Evolutionary conservation across 139 green algal genomes (phyloP).

Genomic region (Volvox africanus): DNA sequence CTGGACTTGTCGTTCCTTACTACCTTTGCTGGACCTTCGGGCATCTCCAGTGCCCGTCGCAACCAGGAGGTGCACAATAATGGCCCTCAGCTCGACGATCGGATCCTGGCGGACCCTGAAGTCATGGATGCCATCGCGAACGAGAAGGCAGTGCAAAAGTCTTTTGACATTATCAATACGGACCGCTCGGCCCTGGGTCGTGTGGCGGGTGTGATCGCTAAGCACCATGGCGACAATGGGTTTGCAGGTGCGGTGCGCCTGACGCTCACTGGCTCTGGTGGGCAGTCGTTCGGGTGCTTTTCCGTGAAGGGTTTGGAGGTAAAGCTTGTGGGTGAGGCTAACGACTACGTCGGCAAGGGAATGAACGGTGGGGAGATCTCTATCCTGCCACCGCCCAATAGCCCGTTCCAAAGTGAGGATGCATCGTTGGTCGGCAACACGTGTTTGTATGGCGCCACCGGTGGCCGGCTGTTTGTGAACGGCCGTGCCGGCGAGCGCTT

Average conservation of each 20-base stretch:
- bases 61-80: constrained; percentile 79
- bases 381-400: constrained; percentile 87
- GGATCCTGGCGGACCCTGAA: constrained; percentile 89
- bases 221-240: constrained; percentile 85
- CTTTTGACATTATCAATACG: constrained; percentile 88
- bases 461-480: constrained; percentile 94
- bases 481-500: constrained; percentile 90
- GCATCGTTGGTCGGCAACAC: constrained; percentile 97
- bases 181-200: constrained; percentile 87
- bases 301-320: constrained; percentile 80
- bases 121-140: constrained; percentile 72
- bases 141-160: constrained; percentile 57
- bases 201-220: constrained; percentile 88
- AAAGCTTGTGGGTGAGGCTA: constrained; percentile 94
- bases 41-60: constrained; percentile 59
- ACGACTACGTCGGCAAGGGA: constrained; percentile 99
- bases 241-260: constrained; percentile 88
- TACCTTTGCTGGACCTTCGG: constrained; percentile 74
- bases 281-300: constrained; percentile 71
- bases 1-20: constrained; percentile 97
- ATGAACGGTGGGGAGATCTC: constrained; percentile 96
- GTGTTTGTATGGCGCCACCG: constrained; percentile 98
- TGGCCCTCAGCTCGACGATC: constrained; percentile 92
- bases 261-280: constrained; percentile 78
- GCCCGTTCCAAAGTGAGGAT: constrained; percentile 71